A percentile compares a stretch with the other conserved stretches of the same genome.
Evolutionary conservation across 1,284 basidiomycete genomes (phyloP).

Genomic region (Rhodotorula sp.): DNA sequence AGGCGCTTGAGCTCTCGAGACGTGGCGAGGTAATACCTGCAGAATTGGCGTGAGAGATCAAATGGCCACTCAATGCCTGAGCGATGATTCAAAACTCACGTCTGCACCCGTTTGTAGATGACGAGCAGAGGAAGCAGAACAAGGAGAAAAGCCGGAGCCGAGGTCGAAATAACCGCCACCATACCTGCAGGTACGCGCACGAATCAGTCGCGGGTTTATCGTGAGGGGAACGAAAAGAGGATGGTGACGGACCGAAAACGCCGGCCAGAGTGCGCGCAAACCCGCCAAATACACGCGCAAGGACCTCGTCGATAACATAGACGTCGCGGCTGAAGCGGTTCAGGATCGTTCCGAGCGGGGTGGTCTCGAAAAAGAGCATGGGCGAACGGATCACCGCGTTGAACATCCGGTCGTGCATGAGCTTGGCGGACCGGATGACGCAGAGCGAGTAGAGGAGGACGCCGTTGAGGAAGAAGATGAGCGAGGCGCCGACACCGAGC

Average conservation of each 20-base stretch:
- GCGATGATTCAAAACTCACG: conserved; percentile 53
- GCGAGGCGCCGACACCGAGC: conserved; percentile 18
- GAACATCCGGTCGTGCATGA: conserved; percentile 65
- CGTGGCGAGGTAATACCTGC: conserved; percentile 83
- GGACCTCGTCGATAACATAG: conserved; percentile 80
- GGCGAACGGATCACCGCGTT: conserved; percentile 75
- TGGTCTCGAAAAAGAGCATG: conserved; percentile 72
- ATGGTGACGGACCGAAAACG: conserved; percentile 57
- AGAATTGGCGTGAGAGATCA: conserved; percentile 7
- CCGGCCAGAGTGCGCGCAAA: conserved; percentile 60
- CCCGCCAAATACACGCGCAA: conserved; percentile 68
- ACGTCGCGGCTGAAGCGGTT: conserved; percentile 91
- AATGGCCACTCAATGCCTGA: background rate
- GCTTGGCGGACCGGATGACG: conserved; percentile 69
- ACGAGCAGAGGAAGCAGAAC: conserved; percentile 37
- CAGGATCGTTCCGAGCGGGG: conserved; percentile 56
- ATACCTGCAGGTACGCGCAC: conserved; percentile 54
- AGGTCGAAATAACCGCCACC: conserved; percentile 69
- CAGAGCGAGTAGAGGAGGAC: conserved; percentile 73
- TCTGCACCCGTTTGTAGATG: conserved; percentile 60
- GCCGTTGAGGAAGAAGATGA: conserved; percentile 41
- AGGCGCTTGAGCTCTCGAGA: conserved; percentile 70
- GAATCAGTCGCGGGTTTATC: background rate
- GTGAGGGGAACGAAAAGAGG: background rate
- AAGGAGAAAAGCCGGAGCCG: conserved; percentile 34